Evolutionary conservation across 1,139 yeast species (phyloP).

Genomic region (Torulaspora pretoriensis): DNA sequence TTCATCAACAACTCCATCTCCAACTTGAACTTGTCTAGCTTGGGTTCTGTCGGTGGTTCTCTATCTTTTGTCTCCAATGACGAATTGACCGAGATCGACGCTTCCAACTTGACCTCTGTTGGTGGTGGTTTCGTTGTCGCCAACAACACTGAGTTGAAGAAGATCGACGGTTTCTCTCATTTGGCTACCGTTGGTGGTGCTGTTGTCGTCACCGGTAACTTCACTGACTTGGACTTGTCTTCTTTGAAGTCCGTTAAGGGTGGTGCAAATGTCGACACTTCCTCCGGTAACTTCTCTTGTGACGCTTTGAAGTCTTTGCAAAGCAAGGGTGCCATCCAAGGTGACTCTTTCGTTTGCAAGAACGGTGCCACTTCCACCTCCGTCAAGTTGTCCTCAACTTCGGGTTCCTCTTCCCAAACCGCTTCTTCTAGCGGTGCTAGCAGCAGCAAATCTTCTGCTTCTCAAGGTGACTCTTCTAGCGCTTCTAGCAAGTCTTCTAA

Average conservation of each 20-base stretch:
- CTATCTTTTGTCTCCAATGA: constrained; percentile 71
- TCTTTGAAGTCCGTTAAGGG: constrained; percentile 76
- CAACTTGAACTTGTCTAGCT: constrained; percentile 51
- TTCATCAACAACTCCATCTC: constrained; percentile 62
- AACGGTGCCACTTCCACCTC: constrained; percentile 62
- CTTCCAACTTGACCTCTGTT: constrained; percentile 63
- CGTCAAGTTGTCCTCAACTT: constrained; percentile 40
- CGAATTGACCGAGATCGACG: constrained; percentile 63
- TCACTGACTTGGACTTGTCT: constrained; percentile 73
- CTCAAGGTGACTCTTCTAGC: constrained; percentile 26
- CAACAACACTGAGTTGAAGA: constrained; percentile 68
- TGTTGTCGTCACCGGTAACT: constrained; percentile 71
- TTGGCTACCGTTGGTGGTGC: constrained; percentile 83
- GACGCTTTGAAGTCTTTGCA: constrained; percentile 62
- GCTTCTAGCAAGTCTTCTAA: constrained; percentile 23
- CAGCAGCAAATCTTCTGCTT: constrained; percentile 20
- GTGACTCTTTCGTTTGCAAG: constrained; percentile 82
- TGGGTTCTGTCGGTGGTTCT: constrained; percentile 71
- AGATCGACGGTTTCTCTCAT: constrained; percentile 69
- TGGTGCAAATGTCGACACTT: constrained; percentile 79
- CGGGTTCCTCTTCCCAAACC: constrained; percentile 34
- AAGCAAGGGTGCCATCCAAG: constrained; percentile 75
- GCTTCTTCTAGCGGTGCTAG: constrained; percentile 21
- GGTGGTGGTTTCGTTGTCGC: constrained; percentile 88
- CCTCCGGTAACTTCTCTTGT: constrained; percentile 76